Evolutionary conservation across 2,329 filamentous ascomycete genomes (phyloP).

Genomic region (Penicillium sp.): DNA sequence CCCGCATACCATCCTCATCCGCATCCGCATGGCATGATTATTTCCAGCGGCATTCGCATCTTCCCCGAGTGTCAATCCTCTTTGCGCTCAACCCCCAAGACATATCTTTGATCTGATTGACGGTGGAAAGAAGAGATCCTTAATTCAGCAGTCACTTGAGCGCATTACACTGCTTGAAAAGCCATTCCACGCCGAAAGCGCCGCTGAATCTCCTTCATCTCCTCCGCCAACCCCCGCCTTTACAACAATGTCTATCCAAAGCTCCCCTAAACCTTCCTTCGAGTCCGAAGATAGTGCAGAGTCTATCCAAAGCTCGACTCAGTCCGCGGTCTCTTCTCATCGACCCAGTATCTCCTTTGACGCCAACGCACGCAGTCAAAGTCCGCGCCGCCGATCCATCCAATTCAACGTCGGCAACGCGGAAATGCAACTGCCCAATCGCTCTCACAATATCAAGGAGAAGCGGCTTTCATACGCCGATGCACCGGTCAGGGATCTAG

Average conservation of each 20-base stretch:
- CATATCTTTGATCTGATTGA: not conserved
- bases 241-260: conserved; percentile 27
- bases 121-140: not conserved
- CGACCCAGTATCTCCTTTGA: conserved; percentile 32
- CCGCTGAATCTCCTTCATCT: not conserved
- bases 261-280: conserved; percentile 29
- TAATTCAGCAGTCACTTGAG: not conserved
- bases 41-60: conserved; percentile 3
- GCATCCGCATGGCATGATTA: conserved; percentile 6
- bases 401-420: conserved; percentile 45
- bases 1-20: not conserved
- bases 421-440: conserved; percentile 37
- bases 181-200: not conserved
- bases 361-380: conserved; percentile 32
- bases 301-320: conserved; percentile 21
- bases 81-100: not conserved
- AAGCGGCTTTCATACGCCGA: conserved; percentile 34
- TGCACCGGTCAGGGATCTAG: conserved; percentile 22
- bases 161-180: not conserved
- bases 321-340: conserved; percentile 24
- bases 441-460: conserved; percentile 36
- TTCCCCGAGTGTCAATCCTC: not conserved
- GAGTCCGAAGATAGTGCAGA: conserved; percentile 29
- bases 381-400: conserved; percentile 45
- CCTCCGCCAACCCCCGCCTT: conserved; percentile 2